These are phyloP conservation scores for Tillandsia fasciculata DNA, from an alignment of 176 grass and related monocot genomes.

Conservation along the genomic window DNA sequence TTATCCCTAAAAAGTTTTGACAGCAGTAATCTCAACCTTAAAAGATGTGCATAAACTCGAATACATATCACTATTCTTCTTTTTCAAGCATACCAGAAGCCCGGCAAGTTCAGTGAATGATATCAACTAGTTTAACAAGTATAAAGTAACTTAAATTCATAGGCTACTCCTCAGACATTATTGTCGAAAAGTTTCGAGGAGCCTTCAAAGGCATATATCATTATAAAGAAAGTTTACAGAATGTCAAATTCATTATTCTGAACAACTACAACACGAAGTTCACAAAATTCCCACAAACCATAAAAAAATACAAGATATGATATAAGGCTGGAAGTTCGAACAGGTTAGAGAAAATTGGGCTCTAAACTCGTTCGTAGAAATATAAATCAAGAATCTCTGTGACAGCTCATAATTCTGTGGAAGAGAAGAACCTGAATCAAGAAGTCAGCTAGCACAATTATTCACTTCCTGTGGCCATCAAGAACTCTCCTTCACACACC, in stretches of 20 bases:
- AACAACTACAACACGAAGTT: background rate
- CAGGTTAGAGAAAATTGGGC: background rate
- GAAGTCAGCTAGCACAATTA: slow-evolving; percentile 1
- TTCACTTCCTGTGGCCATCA: slow-evolving; percentile 50
- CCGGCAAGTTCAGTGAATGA: background rate
- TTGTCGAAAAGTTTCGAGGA: background rate
- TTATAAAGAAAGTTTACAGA: background rate
- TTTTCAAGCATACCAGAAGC: background rate
- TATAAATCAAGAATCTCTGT: background rate
- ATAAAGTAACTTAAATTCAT: background rate
- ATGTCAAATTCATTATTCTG: background rate
- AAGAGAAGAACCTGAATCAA: background rate
- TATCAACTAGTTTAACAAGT: background rate
- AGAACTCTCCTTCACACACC: slow-evolving; percentile 86
- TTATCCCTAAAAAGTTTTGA: too few species aligned
- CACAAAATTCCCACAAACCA: background rate
- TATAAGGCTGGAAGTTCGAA: background rate
- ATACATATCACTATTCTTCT: too few species aligned
- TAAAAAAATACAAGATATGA: background rate
- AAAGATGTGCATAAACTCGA: too few species aligned
- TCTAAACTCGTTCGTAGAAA: background rate
- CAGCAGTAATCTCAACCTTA: too few species aligned
- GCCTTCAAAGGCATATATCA: background rate
- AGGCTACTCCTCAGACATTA: background rate
- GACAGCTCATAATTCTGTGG: background rate